These are phyloP conservation scores for Rhynchospora breviuscula DNA, from an alignment of 176 grass and related monocot genomes.

Conservation along the genomic window DNA sequence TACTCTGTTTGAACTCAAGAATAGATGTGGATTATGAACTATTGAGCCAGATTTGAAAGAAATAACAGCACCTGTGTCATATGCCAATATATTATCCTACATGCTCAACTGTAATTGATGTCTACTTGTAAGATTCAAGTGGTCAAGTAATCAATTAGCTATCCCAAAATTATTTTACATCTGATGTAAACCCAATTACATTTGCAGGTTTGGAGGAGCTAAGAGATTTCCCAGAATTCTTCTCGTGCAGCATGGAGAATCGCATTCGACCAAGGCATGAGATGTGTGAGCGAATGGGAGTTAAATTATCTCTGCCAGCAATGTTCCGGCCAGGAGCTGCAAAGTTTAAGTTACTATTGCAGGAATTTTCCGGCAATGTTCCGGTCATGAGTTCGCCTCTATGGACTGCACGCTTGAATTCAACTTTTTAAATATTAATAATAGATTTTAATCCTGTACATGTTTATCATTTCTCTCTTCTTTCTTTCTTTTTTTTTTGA, in stretches of 20 bases:
- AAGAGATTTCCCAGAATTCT: slow-evolving; percentile 73
- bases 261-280: slow-evolving; percentile 58
- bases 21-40: not conserved
- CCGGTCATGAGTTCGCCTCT: slow-evolving; percentile 51
- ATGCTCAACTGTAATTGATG: not conserved
- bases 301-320: slow-evolving; percentile 52
- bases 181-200: not conserved
- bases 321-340: slow-evolving; percentile 59
- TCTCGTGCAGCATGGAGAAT: slow-evolving; percentile 63
- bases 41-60: not conserved
- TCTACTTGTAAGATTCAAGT: not conserved
- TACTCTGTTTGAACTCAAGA: not conserved
- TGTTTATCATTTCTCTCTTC: not conserved
- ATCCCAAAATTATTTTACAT: not conserved
- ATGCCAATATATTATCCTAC: not conserved
- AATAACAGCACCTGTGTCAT: not conserved
- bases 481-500: not conserved
- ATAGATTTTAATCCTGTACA: slow-evolving; percentile 2
- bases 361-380: no score
- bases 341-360: slow-evolving; percentile 50
- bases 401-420: slow-evolving; percentile 33
- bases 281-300: slow-evolving; percentile 42
- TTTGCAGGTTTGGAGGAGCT: slow-evolving; percentile 40
- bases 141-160: not conserved
- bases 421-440: not conserved